Conservation (phyloP, 1,284 basidiomycete genomes). For the Boletellus sp. region DNA sequence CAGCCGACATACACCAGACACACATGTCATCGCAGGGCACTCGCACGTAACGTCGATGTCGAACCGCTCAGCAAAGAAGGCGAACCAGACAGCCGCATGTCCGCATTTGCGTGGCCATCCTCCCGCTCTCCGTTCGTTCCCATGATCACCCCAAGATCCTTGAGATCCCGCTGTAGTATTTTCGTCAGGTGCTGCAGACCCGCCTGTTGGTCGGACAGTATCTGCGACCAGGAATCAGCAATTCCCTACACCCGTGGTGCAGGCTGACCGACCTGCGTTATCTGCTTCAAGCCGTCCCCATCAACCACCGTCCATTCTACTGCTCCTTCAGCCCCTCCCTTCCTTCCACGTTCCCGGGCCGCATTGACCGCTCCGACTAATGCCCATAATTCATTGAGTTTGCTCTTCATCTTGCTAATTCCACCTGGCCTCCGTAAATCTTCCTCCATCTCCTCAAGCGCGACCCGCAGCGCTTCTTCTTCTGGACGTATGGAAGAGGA, state of each 20-base stretch:
- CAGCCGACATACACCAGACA: slow-evolving; percentile 3
- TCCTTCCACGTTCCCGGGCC: slow-evolving; percentile 51
- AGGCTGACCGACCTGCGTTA: slow-evolving; percentile 58
- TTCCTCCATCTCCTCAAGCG: slow-evolving; percentile 74
- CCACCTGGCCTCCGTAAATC: slow-evolving; percentile 55
- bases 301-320: slow-evolving; percentile 83
- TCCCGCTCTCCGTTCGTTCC: slow-evolving; percentile 43
- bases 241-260: neutral
- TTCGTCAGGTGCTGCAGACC: slow-evolving; percentile 78
- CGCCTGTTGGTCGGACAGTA: slow-evolving; percentile 75
- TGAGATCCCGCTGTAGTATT: slow-evolving; percentile 63
- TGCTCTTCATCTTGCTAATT: slow-evolving; percentile 64
- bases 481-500: slow-evolving; percentile 79
- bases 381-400: slow-evolving; percentile 84
- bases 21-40: slow-evolving; percentile 17
- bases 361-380: slow-evolving; percentile 76
- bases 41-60: slow-evolving; percentile 36
- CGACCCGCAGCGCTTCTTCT: slow-evolving; percentile 69
- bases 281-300: slow-evolving; percentile 74
- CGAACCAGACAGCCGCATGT: slow-evolving; percentile 24
- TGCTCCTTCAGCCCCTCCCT: slow-evolving; percentile 35
- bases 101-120: slow-evolving; percentile 27
- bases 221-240: slow-evolving; percentile 40
- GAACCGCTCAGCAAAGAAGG: slow-evolving; percentile 26
- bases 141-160: slow-evolving; percentile 71